phyloP scores from a whole-genome alignment of 2,329 filamentous ascomycete species.

The Fusarium napiforme region DNA sequence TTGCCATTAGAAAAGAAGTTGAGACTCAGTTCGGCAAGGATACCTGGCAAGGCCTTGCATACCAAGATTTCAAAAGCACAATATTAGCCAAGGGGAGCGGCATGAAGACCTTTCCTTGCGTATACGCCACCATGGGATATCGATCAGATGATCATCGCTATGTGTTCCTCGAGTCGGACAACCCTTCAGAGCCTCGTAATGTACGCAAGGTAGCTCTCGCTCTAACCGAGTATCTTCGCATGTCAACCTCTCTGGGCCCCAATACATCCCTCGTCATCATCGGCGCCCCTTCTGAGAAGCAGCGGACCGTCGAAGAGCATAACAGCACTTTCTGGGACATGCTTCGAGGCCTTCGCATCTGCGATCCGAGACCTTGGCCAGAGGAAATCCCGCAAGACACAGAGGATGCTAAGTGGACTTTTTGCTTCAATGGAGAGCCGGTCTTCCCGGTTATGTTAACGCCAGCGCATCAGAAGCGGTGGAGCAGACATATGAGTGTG shows the following conservation, averaged over 20 bases:
- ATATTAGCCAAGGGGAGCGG: accelerated
- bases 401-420: neutral
- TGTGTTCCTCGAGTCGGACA: neutral
- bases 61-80: neutral
- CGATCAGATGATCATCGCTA: neutral
- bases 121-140: neutral
- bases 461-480: accelerated
- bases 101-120: neutral
- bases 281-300: neutral
- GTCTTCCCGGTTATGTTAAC: neutral
- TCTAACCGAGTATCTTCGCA: neutral
- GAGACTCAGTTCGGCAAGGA: neutral
- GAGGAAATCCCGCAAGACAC: neutral
- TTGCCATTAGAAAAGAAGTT: neutral
- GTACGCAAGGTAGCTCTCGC: neutral
- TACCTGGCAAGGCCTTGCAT: neutral
- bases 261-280: neutral
- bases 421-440: neutral
- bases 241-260: accelerated
- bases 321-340: neutral
- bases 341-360: neutral
- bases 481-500: neutral
- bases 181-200: neutral
- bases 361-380: neutral
- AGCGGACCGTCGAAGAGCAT: neutral